phyloP scores from a whole-genome alignment of 2,329 filamentous ascomycete genomes.

The Beauveria sp. region DNA sequence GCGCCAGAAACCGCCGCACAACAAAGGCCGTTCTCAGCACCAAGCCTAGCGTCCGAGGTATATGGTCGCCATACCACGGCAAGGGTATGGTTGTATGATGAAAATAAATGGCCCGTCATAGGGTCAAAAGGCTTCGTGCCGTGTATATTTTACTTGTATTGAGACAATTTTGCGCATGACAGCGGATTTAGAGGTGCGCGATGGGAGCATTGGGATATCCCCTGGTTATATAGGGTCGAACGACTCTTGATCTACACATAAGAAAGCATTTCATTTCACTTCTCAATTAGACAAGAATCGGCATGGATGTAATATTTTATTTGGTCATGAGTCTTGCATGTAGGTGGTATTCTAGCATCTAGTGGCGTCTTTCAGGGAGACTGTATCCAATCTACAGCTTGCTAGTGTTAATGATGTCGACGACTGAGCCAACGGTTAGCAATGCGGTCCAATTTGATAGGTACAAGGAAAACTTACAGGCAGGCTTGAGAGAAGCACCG shows the following conservation, averaged over 20 bases:
- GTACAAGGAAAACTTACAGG: slow-evolving; percentile 52
- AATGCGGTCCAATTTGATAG: not conserved
- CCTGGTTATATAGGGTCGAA: slow-evolving; percentile 8
- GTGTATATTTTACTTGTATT: slow-evolving; percentile 11
- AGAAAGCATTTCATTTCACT: slow-evolving; percentile 6
- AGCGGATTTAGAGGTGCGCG: slow-evolving; percentile 8
- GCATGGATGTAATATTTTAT: not conserved
- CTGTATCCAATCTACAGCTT: slow-evolving; percentile 33
- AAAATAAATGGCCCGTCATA: slow-evolving; percentile 15
- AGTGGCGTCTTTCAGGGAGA: not conserved
- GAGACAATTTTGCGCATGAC: not conserved
- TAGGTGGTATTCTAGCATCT: slow-evolving; percentile 14
- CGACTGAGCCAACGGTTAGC: slow-evolving; percentile 31
- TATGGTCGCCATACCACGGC: slow-evolving; percentile 66
- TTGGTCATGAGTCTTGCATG: not conserved
- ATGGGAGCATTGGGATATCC: slow-evolving; percentile 9
- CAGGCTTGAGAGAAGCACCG: slow-evolving; percentile 93
- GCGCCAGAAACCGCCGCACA: slow-evolving; percentile 60
- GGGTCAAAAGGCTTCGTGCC: slow-evolving; percentile 1
- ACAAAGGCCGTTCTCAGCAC: slow-evolving; percentile 58
- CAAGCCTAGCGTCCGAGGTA: slow-evolving; percentile 58
- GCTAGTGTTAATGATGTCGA: slow-evolving; percentile 50
- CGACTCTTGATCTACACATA: slow-evolving; percentile 8
- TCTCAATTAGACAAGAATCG: not conserved
- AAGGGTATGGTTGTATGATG: slow-evolving; percentile 43